phyloP scores from a whole-genome alignment of 106 monocot species.

The Allium sativum region DNA sequence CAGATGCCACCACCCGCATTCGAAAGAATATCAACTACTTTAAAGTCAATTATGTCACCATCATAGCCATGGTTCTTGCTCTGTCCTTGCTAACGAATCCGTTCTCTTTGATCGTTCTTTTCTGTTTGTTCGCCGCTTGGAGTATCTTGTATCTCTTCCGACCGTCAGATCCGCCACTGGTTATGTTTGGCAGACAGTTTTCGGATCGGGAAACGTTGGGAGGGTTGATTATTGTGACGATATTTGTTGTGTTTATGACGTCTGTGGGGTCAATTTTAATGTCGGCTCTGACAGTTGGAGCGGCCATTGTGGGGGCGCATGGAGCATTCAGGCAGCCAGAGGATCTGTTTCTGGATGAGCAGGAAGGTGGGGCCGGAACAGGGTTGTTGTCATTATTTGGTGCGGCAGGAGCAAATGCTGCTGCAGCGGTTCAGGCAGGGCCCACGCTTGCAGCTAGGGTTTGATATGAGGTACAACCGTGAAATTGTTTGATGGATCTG shows the following conservation, averaged over 20 bases:
- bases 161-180: slow-evolving; percentile 50
- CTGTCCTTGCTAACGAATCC: slow-evolving; percentile 35
- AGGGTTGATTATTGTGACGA: slow-evolving; percentile 37
- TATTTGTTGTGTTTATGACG: slow-evolving; percentile 41
- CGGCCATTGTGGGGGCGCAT: slow-evolving; percentile 41
- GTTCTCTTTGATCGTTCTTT: slow-evolving; percentile 47
- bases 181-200: slow-evolving; percentile 55
- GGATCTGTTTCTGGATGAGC: slow-evolving; percentile 75
- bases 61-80: slow-evolving; percentile 33
- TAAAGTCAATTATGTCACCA: slow-evolving; percentile 34
- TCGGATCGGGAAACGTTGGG: slow-evolving; percentile 60
- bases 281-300: slow-evolving; percentile 39
- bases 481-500: no score
- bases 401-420: slow-evolving; percentile 13
- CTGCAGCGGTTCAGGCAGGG: slow-evolving; percentile 2
- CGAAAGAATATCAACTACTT: slow-evolving; percentile 47
- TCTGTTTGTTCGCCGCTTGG: slow-evolving; percentile 62
- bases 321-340: slow-evolving; percentile 58
- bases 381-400: slow-evolving; percentile 51
- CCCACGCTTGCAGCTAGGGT: slow-evolving; percentile 16
- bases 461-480: not conserved
- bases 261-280: slow-evolving; percentile 65
- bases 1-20: slow-evolving; percentile 34
- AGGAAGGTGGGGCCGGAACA: slow-evolving; percentile 24
- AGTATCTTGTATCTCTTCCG: slow-evolving; percentile 74